phyloP scores from a whole-genome alignment of 2,329 filamentous ascomycete genomes.

The Cytospora paraplurivora region DNA sequence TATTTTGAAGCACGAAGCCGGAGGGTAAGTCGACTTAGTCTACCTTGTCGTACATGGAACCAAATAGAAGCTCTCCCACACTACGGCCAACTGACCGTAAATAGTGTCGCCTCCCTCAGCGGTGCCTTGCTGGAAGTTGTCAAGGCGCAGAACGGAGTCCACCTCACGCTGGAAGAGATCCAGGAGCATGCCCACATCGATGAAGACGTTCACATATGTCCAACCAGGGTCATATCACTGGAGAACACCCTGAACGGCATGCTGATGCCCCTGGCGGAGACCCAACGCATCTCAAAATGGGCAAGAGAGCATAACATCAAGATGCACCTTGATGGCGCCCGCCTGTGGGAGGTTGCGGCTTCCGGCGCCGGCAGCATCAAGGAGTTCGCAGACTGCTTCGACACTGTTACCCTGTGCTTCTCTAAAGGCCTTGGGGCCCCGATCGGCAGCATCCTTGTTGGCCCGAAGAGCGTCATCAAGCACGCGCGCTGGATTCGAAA shows the following conservation, averaged over 20 bases:
- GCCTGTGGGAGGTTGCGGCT: slow-evolving; percentile 54
- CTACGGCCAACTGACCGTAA: background rate
- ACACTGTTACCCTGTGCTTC: slow-evolving; percentile 62
- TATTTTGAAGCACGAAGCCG: slow-evolving; percentile 69
- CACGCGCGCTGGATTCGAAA: slow-evolving; percentile 78
- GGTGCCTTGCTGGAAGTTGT: slow-evolving; percentile 71
- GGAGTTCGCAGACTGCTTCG: slow-evolving; percentile 49
- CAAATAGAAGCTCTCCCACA: background rate
- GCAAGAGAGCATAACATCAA: slow-evolving; percentile 54
- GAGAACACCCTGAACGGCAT: slow-evolving; percentile 85
- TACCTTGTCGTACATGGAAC: background rate
- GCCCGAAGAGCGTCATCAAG: slow-evolving; percentile 57
- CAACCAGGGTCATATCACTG: slow-evolving; percentile 77
- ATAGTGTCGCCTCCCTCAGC: slow-evolving; percentile 68
- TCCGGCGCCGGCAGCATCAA: slow-evolving; percentile 45
- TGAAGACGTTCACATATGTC: slow-evolving; percentile 75
- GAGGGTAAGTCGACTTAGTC: slow-evolving; percentile 49
- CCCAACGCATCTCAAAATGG: slow-evolving; percentile 69
- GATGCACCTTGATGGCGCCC: slow-evolving; percentile 55
- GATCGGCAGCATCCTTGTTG: slow-evolving; percentile 51
- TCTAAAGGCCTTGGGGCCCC: slow-evolving; percentile 57
- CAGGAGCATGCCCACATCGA: slow-evolving; percentile 63
- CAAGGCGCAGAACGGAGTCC: slow-evolving; percentile 67
- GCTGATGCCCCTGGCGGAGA: slow-evolving; percentile 75
- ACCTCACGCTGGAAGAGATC: slow-evolving; percentile 79